Conservation (phyloP, 2,329 filamentous ascomycete genomes). For the Fusarium anguioides region DNA sequence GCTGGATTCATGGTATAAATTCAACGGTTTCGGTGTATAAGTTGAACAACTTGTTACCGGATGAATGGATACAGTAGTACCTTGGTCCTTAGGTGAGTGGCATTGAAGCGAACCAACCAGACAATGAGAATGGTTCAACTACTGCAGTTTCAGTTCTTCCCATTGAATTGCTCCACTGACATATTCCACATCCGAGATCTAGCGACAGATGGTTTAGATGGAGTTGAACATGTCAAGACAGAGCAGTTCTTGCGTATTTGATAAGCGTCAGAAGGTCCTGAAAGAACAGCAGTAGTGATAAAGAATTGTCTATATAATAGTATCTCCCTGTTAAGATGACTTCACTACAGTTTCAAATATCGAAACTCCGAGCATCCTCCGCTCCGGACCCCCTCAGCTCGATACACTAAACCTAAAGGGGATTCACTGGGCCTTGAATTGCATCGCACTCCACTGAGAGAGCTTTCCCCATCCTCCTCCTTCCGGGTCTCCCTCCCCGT, state of each 20-base stretch:
- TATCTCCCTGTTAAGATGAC: neutral
- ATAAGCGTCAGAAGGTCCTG: neutral
- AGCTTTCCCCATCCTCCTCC: constrained; percentile 36
- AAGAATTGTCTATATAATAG: neutral
- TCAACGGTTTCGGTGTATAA: neutral
- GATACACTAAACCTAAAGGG: constrained; percentile 12
- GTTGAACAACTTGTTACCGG: constrained; percentile 13
- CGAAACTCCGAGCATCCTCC: constrained; percentile 41
- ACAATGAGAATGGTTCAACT: neutral
- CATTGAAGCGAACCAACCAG: constrained; percentile 29
- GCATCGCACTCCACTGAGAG: constrained; percentile 24
- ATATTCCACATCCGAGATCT: constrained; percentile 15
- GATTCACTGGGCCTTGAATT: constrained; percentile 18
- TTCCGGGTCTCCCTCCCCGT: constrained; percentile 36
- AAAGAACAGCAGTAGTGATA: neutral
- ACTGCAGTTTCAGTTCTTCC: neutral
- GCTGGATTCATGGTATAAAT: neutral
- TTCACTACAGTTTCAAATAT: constrained; percentile 21
- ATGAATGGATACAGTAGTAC: constrained; percentile 39
- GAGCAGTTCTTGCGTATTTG: neutral
- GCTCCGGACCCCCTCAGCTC: constrained; percentile 32
- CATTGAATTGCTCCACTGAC: neutral
- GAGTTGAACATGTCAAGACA: no score
- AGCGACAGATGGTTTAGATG: neutral
- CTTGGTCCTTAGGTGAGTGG: no score